Evolutionary conservation across 1,284 basidiomycete genomes (phyloP), one percentile per base, ranked within the genome.

Genomic region (Singerocomus inundabilis): DNA sequence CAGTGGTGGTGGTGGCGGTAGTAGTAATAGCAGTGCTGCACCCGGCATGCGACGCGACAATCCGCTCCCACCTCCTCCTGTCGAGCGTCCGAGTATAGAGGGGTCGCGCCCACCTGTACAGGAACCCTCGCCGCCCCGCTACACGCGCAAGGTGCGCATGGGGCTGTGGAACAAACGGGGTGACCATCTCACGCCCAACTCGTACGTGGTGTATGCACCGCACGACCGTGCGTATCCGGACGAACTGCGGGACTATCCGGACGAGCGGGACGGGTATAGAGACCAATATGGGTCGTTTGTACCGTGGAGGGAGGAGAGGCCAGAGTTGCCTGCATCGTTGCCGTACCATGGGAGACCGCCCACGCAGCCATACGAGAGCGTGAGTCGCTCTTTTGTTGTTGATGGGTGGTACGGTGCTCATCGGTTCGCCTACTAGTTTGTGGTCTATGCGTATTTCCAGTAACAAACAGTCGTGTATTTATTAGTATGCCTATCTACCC

Each of bases 131-230:
- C 64, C 68, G 6, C 46, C 64, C 3, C 55, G 25, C 1, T 68
- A 67, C 16, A 28, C 52, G 9, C 64, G 53, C 53, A 67, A 62
- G 51, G 54, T 76, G 13, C 80, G 85, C 10, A 63, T 64, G 24
- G 85, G 85, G 1, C 80, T 72, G 55, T 88, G 85, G 85, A 88
- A 88, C 55, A 63, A 75, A 24, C 79, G 85, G 3, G 85, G 85
- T 0, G 85, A 88, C 63, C 79, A 86, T 56, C 72, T 85, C 46
- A 80, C 82, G 18, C 52, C 67, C 21, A 70, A 72, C 24, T 70
- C 72, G 41, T 80, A 70, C 55, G 70, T 87, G 51, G 83, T 88
- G 25, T 85, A 81, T 50, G 83, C 82, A 8, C 85, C 85, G 3
- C 66, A 64, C 1, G 62, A 71, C 5, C 60, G 65, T 46, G 72